Conservation (phyloP, 208 protist species). For the Crithidia sp. region DNA sequence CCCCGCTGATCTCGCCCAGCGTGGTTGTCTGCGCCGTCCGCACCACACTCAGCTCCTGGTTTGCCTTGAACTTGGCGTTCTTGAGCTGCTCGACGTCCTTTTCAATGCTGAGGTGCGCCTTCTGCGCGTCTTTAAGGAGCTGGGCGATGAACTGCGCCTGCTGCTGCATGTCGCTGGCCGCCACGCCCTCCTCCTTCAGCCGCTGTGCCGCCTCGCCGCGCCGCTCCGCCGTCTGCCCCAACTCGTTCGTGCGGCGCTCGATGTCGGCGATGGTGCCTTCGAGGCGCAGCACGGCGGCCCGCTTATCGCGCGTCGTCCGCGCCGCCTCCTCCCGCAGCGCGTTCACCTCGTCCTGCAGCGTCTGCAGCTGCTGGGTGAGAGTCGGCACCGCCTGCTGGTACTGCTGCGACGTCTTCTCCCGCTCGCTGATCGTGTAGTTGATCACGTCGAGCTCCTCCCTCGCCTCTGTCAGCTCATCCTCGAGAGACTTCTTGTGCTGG, state of each 20-base stretch:
- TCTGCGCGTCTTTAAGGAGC: constrained; percentile 65
- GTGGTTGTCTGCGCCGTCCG: constrained; percentile 60
- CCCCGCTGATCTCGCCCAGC: constrained; percentile 86
- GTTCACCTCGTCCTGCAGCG: constrained; percentile 82
- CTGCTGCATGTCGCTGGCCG: constrained; percentile 63
- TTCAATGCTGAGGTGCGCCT: constrained; percentile 51
- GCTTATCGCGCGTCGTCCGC: constrained; percentile 61
- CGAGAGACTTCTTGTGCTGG: constrained; percentile 42
- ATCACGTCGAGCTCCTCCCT: constrained; percentile 55
- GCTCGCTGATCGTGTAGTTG: constrained; percentile 62
- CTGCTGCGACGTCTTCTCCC: constrained; percentile 58
- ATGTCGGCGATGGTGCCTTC: constrained; percentile 43
- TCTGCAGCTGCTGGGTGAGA: constrained; percentile 58
- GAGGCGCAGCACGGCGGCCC: constrained; percentile 28
- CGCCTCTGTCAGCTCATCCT: constrained; percentile 34
- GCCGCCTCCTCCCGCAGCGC: constrained; percentile 64
- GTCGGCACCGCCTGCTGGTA: constrained; percentile 39
- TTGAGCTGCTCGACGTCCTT: constrained; percentile 87
- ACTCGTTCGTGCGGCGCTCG: constrained; percentile 33
- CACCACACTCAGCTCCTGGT: constrained; percentile 81
- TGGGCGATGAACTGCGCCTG: constrained; percentile 64
- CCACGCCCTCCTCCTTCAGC: constrained; percentile 48
- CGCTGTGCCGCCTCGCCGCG: constrained; percentile 28
- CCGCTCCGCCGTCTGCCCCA: constrained; percentile 36
- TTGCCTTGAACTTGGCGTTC: constrained; percentile 76